A percentile compares a stretch with the other conserved stretches of the same genome.
phyloP scores from a whole-genome alignment of 106 monocot species.

The Allium sativum region DNA sequence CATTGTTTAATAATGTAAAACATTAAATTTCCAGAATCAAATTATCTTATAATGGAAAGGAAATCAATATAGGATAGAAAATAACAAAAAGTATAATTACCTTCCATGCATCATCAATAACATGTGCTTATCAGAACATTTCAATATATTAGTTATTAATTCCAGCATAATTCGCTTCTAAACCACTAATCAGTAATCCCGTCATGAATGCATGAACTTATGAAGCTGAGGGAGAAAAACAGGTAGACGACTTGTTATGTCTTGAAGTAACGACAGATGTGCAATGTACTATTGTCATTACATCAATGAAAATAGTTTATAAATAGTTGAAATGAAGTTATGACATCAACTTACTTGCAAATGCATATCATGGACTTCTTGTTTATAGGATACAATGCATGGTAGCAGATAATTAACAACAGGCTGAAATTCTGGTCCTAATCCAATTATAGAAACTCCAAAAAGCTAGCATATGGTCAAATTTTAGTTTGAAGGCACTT shows the following conservation, averaged over 20 bases:
- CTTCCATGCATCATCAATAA: no score
- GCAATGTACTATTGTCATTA: background rate
- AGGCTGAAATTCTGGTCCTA: conserved; percentile 88
- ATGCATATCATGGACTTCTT: conserved; percentile 71
- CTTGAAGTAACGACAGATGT: conserved; percentile 71
- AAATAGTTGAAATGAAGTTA: background rate
- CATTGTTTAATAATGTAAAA: no score
- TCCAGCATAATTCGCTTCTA: no score
- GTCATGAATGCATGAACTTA: no score
- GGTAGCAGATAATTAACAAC: conserved; percentile 84
- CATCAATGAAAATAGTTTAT: background rate
- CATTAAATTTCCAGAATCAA: no score
- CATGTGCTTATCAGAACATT: no score
- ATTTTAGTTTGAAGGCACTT: no score
- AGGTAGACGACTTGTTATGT: conserved; percentile 46
- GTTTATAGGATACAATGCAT: conserved; percentile 73
- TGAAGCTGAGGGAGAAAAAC: conserved; percentile 79
- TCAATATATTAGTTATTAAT: no score
- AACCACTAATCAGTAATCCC: no score
- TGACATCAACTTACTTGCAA: conserved; percentile 50
- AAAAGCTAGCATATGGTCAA: conserved; percentile 52
- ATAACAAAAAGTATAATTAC: no score
- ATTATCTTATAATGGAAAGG: no score
- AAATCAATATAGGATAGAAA: no score
- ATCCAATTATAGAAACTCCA: conserved; percentile 76